These are phyloP conservation scores for Cystoderma amianthinum DNA, from an alignment of 768 basidiomycete species.

Conservation along the genomic window DNA sequence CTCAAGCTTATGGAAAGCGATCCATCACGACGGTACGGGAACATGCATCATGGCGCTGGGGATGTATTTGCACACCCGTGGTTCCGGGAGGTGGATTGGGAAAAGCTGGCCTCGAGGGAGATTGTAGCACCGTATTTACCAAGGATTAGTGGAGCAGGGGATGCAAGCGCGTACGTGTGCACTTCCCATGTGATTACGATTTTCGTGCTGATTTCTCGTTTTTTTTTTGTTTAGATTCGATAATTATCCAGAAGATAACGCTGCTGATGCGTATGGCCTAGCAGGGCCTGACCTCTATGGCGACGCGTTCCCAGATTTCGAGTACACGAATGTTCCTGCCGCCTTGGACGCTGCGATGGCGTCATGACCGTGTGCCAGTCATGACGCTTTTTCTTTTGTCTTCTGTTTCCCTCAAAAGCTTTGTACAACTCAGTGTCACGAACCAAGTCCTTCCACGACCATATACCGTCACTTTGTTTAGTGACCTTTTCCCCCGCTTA, in stretches of 20 bases:
- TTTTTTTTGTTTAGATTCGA: slow-evolving; percentile 49
- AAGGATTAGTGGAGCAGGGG: slow-evolving; percentile 86
- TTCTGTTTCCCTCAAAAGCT: too few species aligned
- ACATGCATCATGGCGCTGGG: slow-evolving; percentile 78
- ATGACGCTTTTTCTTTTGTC: too few species aligned
- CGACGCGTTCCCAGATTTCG: slow-evolving; percentile 69
- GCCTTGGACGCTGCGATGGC: too few species aligned
- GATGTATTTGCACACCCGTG: slow-evolving; percentile 93
- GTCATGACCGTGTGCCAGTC: too few species aligned
- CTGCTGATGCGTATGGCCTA: slow-evolving; percentile 50
- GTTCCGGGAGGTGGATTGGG: slow-evolving; percentile 95
- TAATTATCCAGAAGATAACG: slow-evolving; percentile 71
- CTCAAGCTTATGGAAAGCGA: slow-evolving; percentile 87
- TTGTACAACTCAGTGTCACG: too few species aligned
- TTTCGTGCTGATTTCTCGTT: slow-evolving; percentile 7
- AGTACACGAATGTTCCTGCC: too few species aligned
- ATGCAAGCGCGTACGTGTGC: slow-evolving; percentile 80
- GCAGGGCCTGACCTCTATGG: slow-evolving; percentile 57
- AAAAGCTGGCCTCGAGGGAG: slow-evolving; percentile 69
- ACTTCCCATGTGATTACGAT: slow-evolving; percentile 1
- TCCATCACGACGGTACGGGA: slow-evolving; percentile 84
- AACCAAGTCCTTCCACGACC: too few species aligned
- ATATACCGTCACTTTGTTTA: too few species aligned
- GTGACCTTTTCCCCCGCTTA: too few species aligned
- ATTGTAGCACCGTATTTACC: slow-evolving; percentile 96